Percentiles rank a stretch among this genome's conserved stretches.
Conservation (phyloP, 108 stramenopile species). For the Phaeodactylum tricornutum region DNA sequence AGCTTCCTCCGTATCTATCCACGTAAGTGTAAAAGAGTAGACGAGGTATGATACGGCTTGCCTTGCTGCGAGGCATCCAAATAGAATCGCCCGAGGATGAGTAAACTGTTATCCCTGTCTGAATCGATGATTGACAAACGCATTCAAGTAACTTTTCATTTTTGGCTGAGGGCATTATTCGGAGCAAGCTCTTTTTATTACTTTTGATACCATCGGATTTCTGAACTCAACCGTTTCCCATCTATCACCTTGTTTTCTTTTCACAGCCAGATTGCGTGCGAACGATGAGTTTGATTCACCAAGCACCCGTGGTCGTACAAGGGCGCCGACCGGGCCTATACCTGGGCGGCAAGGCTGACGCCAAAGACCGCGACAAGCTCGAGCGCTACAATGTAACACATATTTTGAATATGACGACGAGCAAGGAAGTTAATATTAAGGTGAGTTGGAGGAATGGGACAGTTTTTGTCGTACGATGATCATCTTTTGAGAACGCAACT, state of each 20-base stretch:
- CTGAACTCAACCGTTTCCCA: no score
- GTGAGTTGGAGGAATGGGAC: no score
- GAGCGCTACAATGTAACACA: conserved; percentile 31
- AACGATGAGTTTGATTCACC: conserved; percentile 7
- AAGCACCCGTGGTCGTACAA: neutral
- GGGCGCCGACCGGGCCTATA: conserved; percentile 20
- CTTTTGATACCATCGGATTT: neutral
- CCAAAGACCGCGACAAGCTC: conserved; percentile 42
- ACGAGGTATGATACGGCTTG: no score
- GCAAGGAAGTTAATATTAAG: conserved; percentile 49
- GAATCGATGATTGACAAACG: conserved; percentile 6
- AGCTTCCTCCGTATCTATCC: no score
- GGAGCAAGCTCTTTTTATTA: neutral
- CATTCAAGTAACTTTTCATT: conserved; percentile 8
- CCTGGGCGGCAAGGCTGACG: conserved; percentile 57
- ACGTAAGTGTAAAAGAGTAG: no score
- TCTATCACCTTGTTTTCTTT: neutral
- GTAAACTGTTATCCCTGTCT: conserved; percentile 11
- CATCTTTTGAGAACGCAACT: neutral
- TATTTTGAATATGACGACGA: conserved; percentile 64
- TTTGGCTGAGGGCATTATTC: neutral
- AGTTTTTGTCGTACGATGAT: no score
- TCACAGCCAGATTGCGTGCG: neutral
- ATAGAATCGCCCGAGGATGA: no score
- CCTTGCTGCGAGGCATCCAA: no score